Base-by-base conservation (phyloP, 2,329 filamentous ascomycete species). In the Nothomitra cinnamomea region DNA sequence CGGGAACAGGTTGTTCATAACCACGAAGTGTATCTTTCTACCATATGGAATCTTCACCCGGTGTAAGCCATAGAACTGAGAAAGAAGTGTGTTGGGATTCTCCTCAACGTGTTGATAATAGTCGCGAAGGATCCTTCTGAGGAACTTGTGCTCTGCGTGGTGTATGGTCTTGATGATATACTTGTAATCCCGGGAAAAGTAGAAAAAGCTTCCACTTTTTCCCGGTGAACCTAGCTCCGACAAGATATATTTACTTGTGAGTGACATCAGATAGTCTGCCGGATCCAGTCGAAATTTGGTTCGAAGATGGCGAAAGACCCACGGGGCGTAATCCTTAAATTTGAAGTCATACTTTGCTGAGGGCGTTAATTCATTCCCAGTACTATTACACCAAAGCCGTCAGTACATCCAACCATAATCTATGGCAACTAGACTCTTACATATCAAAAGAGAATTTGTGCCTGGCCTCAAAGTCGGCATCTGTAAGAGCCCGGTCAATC, bases 131-230 rank as follows among this genome's bases (percentile, higher is more conserved):
- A 90, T 85, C 67, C 83, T 88, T 52, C 86, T 76, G 50, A 94
- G 74, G 58, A 90, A 89, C 63, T 89, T 89, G 72, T 90, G 86
- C 68, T 98, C 92, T 61, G 81, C 80, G 62, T 96, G 92, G 66
- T 98, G 92, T 60, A 98, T 96, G 21, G 92, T 98, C 71, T 98
- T 98, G 78, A 98, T 98, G 70, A 98, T 98, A 70, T 98, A 98
- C 70, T 95, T 96, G 76, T 98, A 98, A 70, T 98, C 92, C 62
- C 92, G 79, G 49, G 92, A 96, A 70, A 96, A 98, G 74, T 98
- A 98, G 72, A 98, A 98, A 72, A 98, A 98, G 68, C 89, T 96
- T 59, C 92, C 92, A 67, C 89, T 95, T 73, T 98, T 98, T 56
- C 92, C 92, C 1, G 92, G 92, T 2, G 92, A 96, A 36, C 92